Evolutionary conservation across 2,329 filamentous ascomycete species (phyloP), one percentile per base, ranked within the genome.

Genomic region (Pseudogymnoascus verrucosus): DNA sequence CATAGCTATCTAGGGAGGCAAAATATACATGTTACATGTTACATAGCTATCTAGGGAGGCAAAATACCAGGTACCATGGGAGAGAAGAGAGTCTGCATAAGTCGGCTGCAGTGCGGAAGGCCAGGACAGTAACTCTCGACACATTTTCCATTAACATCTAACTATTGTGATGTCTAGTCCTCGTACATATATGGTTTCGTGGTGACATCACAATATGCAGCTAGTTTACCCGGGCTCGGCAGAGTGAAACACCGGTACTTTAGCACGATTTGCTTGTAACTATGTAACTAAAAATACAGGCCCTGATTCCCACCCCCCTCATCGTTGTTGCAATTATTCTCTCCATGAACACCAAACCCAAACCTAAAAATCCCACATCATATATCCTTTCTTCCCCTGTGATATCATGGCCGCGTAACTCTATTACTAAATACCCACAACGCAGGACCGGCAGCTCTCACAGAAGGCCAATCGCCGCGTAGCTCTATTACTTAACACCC

Each of bases 401-500:
- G 66, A 64, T 34, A 64, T 39, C 26, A 26, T 44, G 12, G 64
- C 65, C 10, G 62, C 63, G 4, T 42, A 61, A 16, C 66, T 67
- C n/a, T 66, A 68, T 31, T 67, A 64, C 31, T 67, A 65, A 11
- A 63, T 51, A 42, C 60, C 23, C 14, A 39, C 21, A 36, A 42
- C 44, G 57, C 31, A 12, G 36, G 42, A 37, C 59, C 39, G 21
- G 5, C 61, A 42, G 44, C 31, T 28, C 21, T 62, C 51, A 61
- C 47, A 65, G 42, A 63, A 68, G 34, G 6, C 68, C 64, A 61
- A 68, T 65, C 4, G 63, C 65, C 10, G 62, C 63, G 4, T 42
- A 61, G 21, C 66, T 67, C n/a, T 66, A 68, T 31, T 67, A 64
- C 31, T 67, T 64, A 11, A 63, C 42, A 42, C 60, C 23, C 14